These are phyloP conservation scores for Cytospora piceae DNA, from an alignment of 2,329 filamentous ascomycete genomes.

Conservation along the genomic window DNA sequence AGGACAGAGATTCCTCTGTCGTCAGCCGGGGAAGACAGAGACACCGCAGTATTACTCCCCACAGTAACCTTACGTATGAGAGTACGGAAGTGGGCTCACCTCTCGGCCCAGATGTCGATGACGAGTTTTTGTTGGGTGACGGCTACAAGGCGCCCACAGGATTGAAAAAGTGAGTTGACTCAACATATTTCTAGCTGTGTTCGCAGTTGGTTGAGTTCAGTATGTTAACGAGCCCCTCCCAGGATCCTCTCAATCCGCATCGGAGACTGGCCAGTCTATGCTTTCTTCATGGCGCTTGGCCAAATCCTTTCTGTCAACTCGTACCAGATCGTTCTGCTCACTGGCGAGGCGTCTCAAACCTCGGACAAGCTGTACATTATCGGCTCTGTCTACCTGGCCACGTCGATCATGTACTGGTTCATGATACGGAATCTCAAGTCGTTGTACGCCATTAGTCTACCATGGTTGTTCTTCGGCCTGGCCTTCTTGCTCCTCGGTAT, in stretches of 20 bases:
- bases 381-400: constrained; percentile 60
- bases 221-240: constrained; percentile 4
- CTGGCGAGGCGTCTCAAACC: constrained; percentile 63
- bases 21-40: constrained; percentile 34
- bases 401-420: constrained; percentile 65
- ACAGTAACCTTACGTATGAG: constrained; percentile 30
- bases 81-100: constrained; percentile 30
- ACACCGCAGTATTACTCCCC: constrained; percentile 32
- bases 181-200: background rate
- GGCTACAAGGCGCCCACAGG: constrained; percentile 62
- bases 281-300: constrained; percentile 62
- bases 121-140: constrained; percentile 58
- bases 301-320: constrained; percentile 69
- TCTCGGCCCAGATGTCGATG: constrained; percentile 31
- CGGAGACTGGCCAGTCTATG: constrained; percentile 67
- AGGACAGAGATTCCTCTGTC: constrained; percentile 43
- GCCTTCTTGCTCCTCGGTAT: constrained; percentile 66
- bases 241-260: constrained; percentile 54
- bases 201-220: background rate
- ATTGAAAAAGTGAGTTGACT: constrained; percentile 50
- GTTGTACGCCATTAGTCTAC: constrained; percentile 59
- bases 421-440: constrained; percentile 62
- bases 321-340: constrained; percentile 69
- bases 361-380: constrained; percentile 64
- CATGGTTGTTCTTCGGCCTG: constrained; percentile 65